A percentile compares a stretch with the other conserved stretches of the same genome.
Conservation (phyloP, 2,329 filamentous ascomycete species). For the Phialophora expanda region DNA sequence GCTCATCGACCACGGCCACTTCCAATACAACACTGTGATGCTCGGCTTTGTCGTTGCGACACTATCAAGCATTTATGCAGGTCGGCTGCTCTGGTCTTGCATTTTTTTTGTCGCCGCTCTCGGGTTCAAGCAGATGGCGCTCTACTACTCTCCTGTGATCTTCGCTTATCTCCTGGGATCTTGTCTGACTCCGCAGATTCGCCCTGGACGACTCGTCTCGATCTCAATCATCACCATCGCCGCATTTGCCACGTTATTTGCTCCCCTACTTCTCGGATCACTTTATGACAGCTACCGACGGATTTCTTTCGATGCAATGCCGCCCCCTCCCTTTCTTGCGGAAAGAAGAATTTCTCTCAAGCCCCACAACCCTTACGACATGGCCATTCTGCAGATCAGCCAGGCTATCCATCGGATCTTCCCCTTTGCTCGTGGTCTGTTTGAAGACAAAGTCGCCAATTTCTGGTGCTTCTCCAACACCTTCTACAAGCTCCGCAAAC, state of each 20-base stretch:
- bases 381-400: constrained; percentile 74
- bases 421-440: constrained; percentile 91
- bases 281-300: constrained; percentile 70
- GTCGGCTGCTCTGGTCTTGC: constrained; percentile 83
- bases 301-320: constrained; percentile 64
- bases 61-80: constrained; percentile 86
- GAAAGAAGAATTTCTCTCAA: constrained; percentile 64
- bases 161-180: constrained; percentile 90
- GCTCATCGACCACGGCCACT: constrained; percentile 91
- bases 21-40: constrained; percentile 99
- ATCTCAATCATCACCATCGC: constrained; percentile 75
- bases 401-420: constrained; percentile 94
- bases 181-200: constrained; percentile 77
- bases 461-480: constrained; percentile 88
- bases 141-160: constrained; percentile 93
- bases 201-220: constrained; percentile 69
- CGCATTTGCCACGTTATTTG: constrained; percentile 75
- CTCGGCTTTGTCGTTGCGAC: constrained; percentile 85
- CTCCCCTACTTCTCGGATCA: constrained; percentile 75
- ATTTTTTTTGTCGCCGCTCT: constrained; percentile 92
- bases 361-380: constrained; percentile 71
- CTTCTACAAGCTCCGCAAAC: constrained; percentile 79
- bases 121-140: constrained; percentile 99
- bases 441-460: constrained; percentile 98
- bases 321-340: constrained; percentile 67